Evolutionary conservation across 164 flowering plant species (phyloP).

Genomic region (Liquidambar formosana): DNA sequence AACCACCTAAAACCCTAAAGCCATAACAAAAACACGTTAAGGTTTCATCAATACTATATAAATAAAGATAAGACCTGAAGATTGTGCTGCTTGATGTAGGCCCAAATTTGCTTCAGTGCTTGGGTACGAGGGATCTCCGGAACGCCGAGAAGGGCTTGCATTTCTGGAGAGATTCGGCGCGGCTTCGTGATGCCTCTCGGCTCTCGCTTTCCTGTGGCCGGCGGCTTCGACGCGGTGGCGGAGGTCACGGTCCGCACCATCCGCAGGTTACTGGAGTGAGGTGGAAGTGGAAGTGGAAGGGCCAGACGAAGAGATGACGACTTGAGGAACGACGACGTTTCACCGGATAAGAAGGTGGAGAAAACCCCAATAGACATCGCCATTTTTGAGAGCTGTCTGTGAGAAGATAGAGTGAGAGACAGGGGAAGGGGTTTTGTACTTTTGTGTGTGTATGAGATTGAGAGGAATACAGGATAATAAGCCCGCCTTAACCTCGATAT

Average conservation of each 20-base stretch:
- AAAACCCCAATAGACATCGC: conserved; percentile 32
- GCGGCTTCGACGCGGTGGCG: conserved; percentile 48
- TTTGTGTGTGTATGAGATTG: background rate
- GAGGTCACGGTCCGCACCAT: conserved; percentile 26
- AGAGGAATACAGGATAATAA: too few relatives aligned
- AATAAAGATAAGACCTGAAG: conserved; percentile 36
- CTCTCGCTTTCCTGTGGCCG: conserved; percentile 39
- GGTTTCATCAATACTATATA: background rate
- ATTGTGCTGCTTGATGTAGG: conserved; percentile 74
- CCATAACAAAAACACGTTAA: background rate
- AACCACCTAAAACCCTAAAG: background rate
- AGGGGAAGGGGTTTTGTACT: too few relatives aligned
- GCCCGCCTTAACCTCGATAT: too few relatives aligned
- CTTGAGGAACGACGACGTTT: conserved; percentile 20
- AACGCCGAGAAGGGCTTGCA: conserved; percentile 74
- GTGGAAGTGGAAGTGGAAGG: conserved; percentile 5
- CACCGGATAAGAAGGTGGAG: conserved; percentile 22
- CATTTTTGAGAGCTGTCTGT: conserved; percentile 16
- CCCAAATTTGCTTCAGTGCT: conserved; percentile 90
- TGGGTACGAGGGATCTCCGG: conserved; percentile 87
- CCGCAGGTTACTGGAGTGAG: conserved; percentile 22
- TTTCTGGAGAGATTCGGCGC: conserved; percentile 63
- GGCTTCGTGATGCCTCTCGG: conserved; percentile 87
- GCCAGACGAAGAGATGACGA: background rate
- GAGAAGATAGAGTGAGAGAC: background rate